Conservation (phyloP, 1,284 basidiomycete species). For the Leccinum solheimii region DNA sequence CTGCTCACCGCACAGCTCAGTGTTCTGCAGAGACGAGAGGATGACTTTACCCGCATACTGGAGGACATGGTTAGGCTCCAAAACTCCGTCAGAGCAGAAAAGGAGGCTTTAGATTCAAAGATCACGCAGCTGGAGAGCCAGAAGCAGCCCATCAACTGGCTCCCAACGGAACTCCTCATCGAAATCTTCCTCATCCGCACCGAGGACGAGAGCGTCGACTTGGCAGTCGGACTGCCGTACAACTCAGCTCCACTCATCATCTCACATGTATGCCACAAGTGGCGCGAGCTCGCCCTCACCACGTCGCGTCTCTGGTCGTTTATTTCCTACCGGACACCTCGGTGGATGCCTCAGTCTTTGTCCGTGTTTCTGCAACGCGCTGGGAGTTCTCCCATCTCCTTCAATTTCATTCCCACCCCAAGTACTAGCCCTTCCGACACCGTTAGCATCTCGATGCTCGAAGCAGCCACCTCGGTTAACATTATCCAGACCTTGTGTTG, state of each 20-base stretch:
- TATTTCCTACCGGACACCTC: conserved; percentile 34
- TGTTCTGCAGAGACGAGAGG: conserved; percentile 38
- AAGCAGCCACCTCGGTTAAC: conserved; percentile 19
- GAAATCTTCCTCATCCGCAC: conserved; percentile 41
- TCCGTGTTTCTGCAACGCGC: conserved; percentile 40
- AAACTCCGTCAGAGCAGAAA: conserved; percentile 37
- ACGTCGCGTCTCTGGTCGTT: conserved; percentile 46
- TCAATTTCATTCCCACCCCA: conserved; percentile 34
- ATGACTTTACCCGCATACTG: conserved; percentile 40
- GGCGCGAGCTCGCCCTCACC: conserved; percentile 45
- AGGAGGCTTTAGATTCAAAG: conserved; percentile 29
- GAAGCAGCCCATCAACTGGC: conserved; percentile 47
- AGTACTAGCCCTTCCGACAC: conserved; percentile 8
- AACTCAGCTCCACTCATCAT: conserved; percentile 39
- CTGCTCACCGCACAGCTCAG: conserved; percentile 41
- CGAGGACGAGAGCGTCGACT: conserved; percentile 23
- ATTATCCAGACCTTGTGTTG: conserved; percentile 26
- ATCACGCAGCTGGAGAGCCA: conserved; percentile 38
- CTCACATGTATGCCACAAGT: conserved; percentile 49
- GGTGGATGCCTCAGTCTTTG: conserved; percentile 29
- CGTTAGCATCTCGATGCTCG: conserved; percentile 9
- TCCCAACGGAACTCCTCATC: conserved; percentile 49
- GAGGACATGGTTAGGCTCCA: conserved; percentile 42
- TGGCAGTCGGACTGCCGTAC: conserved; percentile 20
- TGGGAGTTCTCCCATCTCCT: conserved; percentile 35